A percentile compares a stretch with the other conserved stretches of the same genome.
Conservation (phyloP, 371 early-diverging fungal species). For the Lichtheimia ramosa region DNA sequence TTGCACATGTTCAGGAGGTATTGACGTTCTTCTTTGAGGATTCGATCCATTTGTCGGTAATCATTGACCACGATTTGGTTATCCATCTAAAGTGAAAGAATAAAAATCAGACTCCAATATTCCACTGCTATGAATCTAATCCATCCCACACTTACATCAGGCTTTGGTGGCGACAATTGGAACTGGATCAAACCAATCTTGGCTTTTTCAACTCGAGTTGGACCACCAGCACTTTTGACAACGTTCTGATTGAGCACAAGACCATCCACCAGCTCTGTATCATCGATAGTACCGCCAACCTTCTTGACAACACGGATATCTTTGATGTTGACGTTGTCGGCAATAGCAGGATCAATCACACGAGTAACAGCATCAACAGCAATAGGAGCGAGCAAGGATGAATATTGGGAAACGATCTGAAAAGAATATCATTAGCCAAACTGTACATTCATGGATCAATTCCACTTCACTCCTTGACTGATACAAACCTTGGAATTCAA, state of each 20-base stretch:
- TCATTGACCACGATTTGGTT: conserved; percentile 99
- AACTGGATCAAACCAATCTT: conserved; percentile 98
- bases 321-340: conserved; percentile 89
- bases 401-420: conserved; percentile 97
- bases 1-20: conserved; percentile 98
- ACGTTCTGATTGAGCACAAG: conserved; percentile 92
- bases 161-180: conserved; percentile 99
- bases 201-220: conserved; percentile 94
- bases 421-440: too few relatives aligned
- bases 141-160: conserved; percentile 70
- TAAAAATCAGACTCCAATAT: neutral
- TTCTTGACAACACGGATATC: conserved; percentile 97
- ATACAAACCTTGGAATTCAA: conserved; percentile 85
- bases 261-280: conserved; percentile 93
- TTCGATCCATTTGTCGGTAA: conserved; percentile 99
- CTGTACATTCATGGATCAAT: too few relatives aligned
- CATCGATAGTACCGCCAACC: conserved; percentile 98
- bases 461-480: neutral
- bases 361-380: conserved; percentile 96
- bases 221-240: conserved; percentile 92
- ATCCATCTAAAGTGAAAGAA: conserved; percentile 77
- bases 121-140: neutral
- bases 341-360: conserved; percentile 86
- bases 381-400: conserved; percentile 90
- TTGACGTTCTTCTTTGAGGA: conserved; percentile 98